Base-by-base conservation (phyloP, 164 flowering plant genomes). In the Chloranthus sessilifolius region DNA sequence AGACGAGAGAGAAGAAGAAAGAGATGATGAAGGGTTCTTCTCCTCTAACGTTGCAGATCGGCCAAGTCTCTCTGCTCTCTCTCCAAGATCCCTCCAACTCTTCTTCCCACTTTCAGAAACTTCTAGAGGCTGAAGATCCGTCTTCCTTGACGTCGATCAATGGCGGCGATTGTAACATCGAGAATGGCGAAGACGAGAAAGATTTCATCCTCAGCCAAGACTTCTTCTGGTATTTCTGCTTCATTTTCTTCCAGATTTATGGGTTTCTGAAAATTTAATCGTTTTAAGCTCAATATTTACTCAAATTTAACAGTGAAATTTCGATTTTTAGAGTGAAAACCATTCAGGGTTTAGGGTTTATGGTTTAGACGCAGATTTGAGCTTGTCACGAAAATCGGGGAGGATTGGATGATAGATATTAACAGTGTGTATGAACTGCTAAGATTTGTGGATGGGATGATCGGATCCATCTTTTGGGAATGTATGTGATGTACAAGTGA, bases 171-270 rank as follows among this genome's bases (percentile, higher is more conserved):
- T n/a, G n/a, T n/a, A n/a, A n/a, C 38, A 36, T 27, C 25, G 65
- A 53, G 21, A 57, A 41, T 47, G 60, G 37, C 5, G 87, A 79
- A 4, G 62, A 50, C 5, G 86, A 84, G 23, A 79, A 60, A 27
- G 81, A 79, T 64, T 80, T 64, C 74, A 90, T 90, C 33, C 95
- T 86, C 72, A 90, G 90, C 50, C 97, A 90, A 58, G 97, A 90
- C 48, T 90, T 87, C 69, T 90, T 90, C 75, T 90, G 97, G 97
- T 90, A 57, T 43, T 8, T 15, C 17, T 0, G 21, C 27, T 19
- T 2, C 29, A 15, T 23, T 31, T 27, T 14, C 24, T 3, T 14
- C 7, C 19, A 33, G 12, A 7, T 33, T n/a, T n/a, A n/a, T n/a
- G n/a, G n/a, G n/a, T n/a, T n/a, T n/a, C n/a, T n/a, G n/a, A n/a